phyloP scores from a whole-genome alignment of 2,329 filamentous ascomycete genomes.

The Aspergillus viridinutans region DNA sequence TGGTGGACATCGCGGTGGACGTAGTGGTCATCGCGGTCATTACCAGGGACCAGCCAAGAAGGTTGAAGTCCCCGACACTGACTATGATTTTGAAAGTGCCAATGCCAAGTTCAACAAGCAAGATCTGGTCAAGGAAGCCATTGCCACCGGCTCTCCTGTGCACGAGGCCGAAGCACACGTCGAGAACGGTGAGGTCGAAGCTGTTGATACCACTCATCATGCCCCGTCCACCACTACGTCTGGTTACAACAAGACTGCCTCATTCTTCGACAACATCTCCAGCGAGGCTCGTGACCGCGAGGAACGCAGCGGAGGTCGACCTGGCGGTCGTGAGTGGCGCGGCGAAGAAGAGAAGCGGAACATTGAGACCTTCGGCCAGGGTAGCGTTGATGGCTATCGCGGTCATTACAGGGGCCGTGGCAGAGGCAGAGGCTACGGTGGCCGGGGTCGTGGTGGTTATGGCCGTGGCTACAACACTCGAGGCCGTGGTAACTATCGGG shows the following conservation, averaged over 20 bases:
- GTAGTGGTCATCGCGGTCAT: constrained; percentile 43
- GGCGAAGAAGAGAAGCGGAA: constrained; percentile 92
- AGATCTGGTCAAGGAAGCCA: constrained; percentile 82
- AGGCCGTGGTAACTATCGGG: constrained; percentile 38
- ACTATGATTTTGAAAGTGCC: constrained; percentile 84
- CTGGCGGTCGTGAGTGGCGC: constrained; percentile 82
- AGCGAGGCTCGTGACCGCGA: constrained; percentile 87
- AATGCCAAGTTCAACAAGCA: constrained; percentile 90
- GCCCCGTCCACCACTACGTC: constrained; percentile 32
- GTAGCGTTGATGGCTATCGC: constrained; percentile 85
- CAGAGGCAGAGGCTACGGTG: constrained; percentile 43
- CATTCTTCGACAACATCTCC: constrained; percentile 98
- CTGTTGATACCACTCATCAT: constrained; percentile 36
- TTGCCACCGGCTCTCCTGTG: constrained; percentile 69
- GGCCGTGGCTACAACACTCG: constrained; percentile 38
- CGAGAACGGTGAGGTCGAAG: constrained; percentile 36
- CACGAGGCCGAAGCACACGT: constrained; percentile 49
- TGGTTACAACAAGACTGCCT: constrained; percentile 80
- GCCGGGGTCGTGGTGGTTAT: constrained; percentile 48
- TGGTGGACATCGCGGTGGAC: constrained; percentile 44
- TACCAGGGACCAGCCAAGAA: constrained; percentile 53
- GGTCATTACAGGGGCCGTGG: constrained; percentile 69
- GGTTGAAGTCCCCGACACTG: constrained; percentile 82
- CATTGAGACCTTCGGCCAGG: constrained; percentile 96
- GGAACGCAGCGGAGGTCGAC: constrained; percentile 61